These are phyloP conservation scores for Amaranthus tricolor DNA, from an alignment of 179 eudicot genomes.

Conservation along the genomic window DNA sequence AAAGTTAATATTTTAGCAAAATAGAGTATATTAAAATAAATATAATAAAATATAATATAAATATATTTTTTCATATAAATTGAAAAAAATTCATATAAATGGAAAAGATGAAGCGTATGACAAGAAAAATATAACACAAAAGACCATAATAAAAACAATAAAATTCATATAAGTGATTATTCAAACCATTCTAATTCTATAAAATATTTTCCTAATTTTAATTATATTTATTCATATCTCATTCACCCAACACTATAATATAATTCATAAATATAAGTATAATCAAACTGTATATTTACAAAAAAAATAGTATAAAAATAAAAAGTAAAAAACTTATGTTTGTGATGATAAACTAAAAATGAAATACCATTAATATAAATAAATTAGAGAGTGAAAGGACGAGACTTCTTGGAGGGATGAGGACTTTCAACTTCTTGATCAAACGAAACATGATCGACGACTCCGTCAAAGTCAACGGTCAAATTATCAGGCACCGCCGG, in stretches of 20 bases:
- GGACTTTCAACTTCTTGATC: constrained; percentile 65
- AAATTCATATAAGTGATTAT: too few species aligned
- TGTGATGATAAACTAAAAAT: not conserved
- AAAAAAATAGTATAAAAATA: not conserved
- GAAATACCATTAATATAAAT: not conserved
- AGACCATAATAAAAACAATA: too few species aligned
- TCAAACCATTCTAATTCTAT: too few species aligned
- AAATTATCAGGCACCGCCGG: constrained; percentile 48
- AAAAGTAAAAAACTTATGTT: not conserved
- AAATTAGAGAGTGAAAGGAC: constrained; percentile 14
- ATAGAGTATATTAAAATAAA: not conserved
- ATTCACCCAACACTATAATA: constrained; percentile 1
- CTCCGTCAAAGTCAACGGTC: constrained; percentile 31
- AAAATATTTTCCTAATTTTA: too few species aligned
- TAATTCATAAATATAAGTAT: not conserved
- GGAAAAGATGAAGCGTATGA: too few species aligned
- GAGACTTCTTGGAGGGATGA: constrained; percentile 45
- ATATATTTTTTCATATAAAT: not conserved
- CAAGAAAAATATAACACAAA: too few species aligned
- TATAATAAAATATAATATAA: not conserved
- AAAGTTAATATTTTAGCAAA: not conserved
- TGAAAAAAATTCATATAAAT: too few species aligned
- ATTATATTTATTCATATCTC: not conserved
- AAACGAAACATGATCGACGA: constrained; percentile 15
- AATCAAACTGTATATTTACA: constrained; percentile 6